Evolutionary conservation across 1,284 basidiomycete genomes (phyloP).

Genomic region (Apiotrichum montevideense): DNA sequence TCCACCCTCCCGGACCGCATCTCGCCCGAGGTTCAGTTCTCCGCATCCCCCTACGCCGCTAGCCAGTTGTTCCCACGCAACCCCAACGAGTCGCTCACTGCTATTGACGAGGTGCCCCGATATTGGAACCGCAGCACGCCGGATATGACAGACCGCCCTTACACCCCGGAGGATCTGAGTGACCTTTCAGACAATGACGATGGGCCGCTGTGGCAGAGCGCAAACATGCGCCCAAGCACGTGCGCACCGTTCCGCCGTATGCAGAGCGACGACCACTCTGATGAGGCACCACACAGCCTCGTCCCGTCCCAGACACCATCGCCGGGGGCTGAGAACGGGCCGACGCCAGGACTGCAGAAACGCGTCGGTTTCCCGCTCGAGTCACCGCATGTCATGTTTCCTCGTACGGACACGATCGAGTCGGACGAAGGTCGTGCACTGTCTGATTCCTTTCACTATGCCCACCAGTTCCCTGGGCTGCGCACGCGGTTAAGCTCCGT

Average conservation of each 20-base stretch:
- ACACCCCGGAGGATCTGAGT: constrained; percentile 29
- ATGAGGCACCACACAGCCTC: constrained; percentile 9
- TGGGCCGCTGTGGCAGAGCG: constrained; percentile 46
- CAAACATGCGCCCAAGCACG: constrained; percentile 31
- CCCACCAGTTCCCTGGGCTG: constrained; percentile 25
- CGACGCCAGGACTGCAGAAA: background rate
- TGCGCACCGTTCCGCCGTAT: constrained; percentile 75
- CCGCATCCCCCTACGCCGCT: constrained; percentile 80
- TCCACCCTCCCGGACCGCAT: constrained; percentile 32
- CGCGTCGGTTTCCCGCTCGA: constrained; percentile 14
- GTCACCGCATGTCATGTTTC: constrained; percentile 26
- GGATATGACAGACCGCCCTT: constrained; percentile 23
- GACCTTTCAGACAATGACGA: constrained; percentile 45
- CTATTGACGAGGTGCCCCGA: constrained; percentile 40
- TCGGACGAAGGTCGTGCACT: constrained; percentile 23
- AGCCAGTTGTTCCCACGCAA: constrained; percentile 63
- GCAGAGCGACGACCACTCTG: constrained; percentile 54
- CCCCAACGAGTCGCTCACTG: constrained; percentile 35
- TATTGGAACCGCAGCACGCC: constrained; percentile 20
- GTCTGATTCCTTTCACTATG: constrained; percentile 15
- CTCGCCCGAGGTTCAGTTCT: constrained; percentile 38
- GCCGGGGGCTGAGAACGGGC: background rate
- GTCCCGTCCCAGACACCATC: constrained; percentile 5
- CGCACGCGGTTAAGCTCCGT: constrained; percentile 34
- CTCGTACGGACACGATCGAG: constrained; percentile 34